Evolutionary conservation across 2,329 filamentous ascomycete genomes (phyloP), one percentile per base, ranked within the genome.

Genomic region (Akanthomyces muscarius): DNA sequence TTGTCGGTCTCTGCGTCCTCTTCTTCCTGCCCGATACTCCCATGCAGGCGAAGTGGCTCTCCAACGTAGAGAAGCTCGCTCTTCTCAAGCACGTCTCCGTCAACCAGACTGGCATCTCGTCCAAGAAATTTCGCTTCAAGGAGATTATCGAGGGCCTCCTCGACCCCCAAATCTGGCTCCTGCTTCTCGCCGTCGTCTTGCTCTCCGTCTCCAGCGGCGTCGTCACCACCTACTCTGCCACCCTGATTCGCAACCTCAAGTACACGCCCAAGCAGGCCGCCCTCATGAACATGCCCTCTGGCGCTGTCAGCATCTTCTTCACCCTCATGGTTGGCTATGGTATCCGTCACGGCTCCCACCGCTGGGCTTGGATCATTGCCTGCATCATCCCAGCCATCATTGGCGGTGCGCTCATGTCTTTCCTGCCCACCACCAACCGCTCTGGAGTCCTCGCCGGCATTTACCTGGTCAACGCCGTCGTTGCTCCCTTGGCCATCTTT

Each of bases 91-190:
- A 83, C 58, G 78, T 86, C 48, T 81, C 79, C 42, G 76, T 80
- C 62, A 86, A 87, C 71, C 81, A 86, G 73, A 85, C 83, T 5
- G 84, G 84, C 42, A 80, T 86, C 41, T 76, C 79, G 58, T 84
- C 79, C 67, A 80, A 77, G 66, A 78, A 80, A 65, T 85, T 86
- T 70, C 82, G 81, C 25, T 70, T 74, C 63, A 77, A 75, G 65
- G 82, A 86, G 69, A 76, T 86, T 5, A 56, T 80, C 2, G 84
- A 86, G 68, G 78, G 81, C 6, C 69, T 86, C 1, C 55, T 72
- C 23, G 83, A 85, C 66, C 75, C 77, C n/a, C 82, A 85, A 65
- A 71, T 84, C 13, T 85, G 79, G 67, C 73, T 83, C 0, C 70
- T 86, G 68, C 69, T 79, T 38, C 47, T 84, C 2, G 76, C 80